These are phyloP conservation scores for Didymella exigua DNA, from an alignment of 2,329 filamentous ascomycete species.

Conservation along the genomic window DNA sequence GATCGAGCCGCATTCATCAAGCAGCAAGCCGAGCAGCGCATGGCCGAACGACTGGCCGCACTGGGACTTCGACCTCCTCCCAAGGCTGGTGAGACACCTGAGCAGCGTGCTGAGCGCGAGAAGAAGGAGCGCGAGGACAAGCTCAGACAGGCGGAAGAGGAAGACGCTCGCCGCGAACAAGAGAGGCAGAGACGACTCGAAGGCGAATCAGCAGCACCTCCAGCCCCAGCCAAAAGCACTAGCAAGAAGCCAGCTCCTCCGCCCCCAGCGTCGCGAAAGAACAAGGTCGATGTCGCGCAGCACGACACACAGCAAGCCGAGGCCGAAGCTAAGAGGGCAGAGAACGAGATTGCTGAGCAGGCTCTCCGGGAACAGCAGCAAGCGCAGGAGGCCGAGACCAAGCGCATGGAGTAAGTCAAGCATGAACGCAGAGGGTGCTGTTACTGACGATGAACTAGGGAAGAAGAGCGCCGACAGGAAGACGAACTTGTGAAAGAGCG, in stretches of 20 bases:
- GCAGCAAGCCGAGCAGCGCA: slow-evolving; percentile 93
- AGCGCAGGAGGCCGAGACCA: slow-evolving; percentile 73
- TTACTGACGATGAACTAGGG: slow-evolving; percentile 58
- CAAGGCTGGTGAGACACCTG: slow-evolving; percentile 78
- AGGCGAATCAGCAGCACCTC: slow-evolving; percentile 72
- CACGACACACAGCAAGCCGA: slow-evolving; percentile 62
- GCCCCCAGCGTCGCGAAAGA: slow-evolving; percentile 75
- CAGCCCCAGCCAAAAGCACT: slow-evolving; percentile 53
- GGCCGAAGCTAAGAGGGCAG: slow-evolving; percentile 64
- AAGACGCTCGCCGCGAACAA: slow-evolving; percentile 85
- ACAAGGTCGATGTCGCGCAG: slow-evolving; percentile 60
- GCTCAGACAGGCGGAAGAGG: slow-evolving; percentile 86
- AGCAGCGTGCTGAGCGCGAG: slow-evolving; percentile 88
- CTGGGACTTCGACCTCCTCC: slow-evolving; percentile 84
- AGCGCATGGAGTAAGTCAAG: slow-evolving; percentile 78
- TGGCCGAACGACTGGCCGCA: slow-evolving; percentile 93
- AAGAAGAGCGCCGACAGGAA: slow-evolving; percentile 75
- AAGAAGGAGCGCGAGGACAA: slow-evolving; percentile 85
- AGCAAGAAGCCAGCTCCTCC: slow-evolving; percentile 67
- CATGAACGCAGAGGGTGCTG: background rate
- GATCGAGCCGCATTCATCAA: slow-evolving; percentile 96
- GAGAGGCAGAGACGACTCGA: slow-evolving; percentile 84
- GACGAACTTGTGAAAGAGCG: slow-evolving; percentile 80
- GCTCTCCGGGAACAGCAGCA: slow-evolving; percentile 72
- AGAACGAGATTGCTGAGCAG: slow-evolving; percentile 59